Evolutionary conservation across 208 protist species (phyloP).

Genomic region (Phytomonas sp.): DNA sequence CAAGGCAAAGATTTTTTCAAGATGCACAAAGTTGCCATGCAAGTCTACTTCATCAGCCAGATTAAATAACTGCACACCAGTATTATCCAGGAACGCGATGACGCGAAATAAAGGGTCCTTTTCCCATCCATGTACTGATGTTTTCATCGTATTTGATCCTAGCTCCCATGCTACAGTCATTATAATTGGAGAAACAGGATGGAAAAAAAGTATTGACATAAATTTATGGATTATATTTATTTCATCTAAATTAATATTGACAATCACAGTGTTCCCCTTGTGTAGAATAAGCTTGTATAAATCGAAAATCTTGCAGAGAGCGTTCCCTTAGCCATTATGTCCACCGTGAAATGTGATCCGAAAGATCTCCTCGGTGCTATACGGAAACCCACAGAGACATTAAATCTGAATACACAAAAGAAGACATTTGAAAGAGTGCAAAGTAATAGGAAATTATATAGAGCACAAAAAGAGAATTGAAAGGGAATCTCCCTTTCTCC

Average conservation of each 20-base stretch:
- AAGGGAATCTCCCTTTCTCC: background rate
- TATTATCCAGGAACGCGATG: constrained; percentile 77
- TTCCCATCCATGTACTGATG: constrained; percentile 25
- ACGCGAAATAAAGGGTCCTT: constrained; percentile 63
- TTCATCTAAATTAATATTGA: background rate
- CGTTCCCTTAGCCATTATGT: background rate
- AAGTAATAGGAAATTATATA: background rate
- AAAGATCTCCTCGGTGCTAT: background rate
- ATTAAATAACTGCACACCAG: constrained; percentile 57
- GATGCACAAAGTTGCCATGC: constrained; percentile 35
- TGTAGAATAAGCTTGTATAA: background rate
- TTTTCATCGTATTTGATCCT: constrained; percentile 2
- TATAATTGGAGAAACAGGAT: background rate
- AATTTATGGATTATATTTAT: background rate
- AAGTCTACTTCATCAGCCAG: constrained; percentile 19
- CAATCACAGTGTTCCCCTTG: background rate
- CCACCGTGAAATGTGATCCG: background rate
- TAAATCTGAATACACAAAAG: background rate
- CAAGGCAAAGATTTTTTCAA: constrained; percentile 23
- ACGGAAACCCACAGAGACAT: background rate
- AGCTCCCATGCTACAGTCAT: background rate
- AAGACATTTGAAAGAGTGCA: background rate
- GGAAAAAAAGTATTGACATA: constrained; percentile 4
- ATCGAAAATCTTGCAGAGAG: background rate
- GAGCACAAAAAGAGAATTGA: background rate